Base-by-base conservation (phyloP, 768 basidiomycete species). In the Suillus paluster region DNA sequence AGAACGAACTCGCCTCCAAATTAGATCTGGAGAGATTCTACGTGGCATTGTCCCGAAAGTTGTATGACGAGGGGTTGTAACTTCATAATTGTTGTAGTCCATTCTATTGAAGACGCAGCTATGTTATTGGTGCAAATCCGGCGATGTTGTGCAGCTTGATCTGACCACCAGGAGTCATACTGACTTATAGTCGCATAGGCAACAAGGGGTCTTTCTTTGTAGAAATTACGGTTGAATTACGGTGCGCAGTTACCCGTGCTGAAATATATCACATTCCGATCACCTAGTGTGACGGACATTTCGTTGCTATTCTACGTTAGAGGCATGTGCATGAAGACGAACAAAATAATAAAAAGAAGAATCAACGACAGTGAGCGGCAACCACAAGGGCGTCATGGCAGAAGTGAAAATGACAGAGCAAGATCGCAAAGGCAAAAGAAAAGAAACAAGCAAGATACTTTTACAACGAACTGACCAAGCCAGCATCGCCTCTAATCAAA, bases 21-120 rank as follows among this genome's bases (percentile, higher is more conserved):
- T 84, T 85, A 68, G 92, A 95, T 71, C 75, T 98, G 70, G 95
- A 96, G 72, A 79, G 88, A 68, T 93, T 99, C 75, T 97, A 97
- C 73, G 83, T 97, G 38, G 92, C 95, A 7, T 74, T 99, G 49
- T 86, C 91, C 65, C 84, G 91, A 75, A 97, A 94, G 78, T 75
- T 99, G 77, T 94, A 95, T 67, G 92, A 98, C 61, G 94, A 97
- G 71, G 97, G 97, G 12, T 75, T 95, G 70, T 97, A 75, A 39
- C 42, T 58, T 5, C 2, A 33, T 21, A 41, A 23, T 30, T 21
- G 34, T 33, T 27, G 39, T 23, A 27, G 5, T n/a, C 23, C 45
- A 52, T 58, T 14, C 4, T 38, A 59, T 33, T 39, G 17, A 58
- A n/a, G 36, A 57, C 17, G 56, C 30, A 39, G 39, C 45, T 42